Percentiles rank a stretch among this genome's conserved stretches.
phyloP scores from a whole-genome alignment of 208 protist genomes.

The Leishmania amazonensis region DNA sequence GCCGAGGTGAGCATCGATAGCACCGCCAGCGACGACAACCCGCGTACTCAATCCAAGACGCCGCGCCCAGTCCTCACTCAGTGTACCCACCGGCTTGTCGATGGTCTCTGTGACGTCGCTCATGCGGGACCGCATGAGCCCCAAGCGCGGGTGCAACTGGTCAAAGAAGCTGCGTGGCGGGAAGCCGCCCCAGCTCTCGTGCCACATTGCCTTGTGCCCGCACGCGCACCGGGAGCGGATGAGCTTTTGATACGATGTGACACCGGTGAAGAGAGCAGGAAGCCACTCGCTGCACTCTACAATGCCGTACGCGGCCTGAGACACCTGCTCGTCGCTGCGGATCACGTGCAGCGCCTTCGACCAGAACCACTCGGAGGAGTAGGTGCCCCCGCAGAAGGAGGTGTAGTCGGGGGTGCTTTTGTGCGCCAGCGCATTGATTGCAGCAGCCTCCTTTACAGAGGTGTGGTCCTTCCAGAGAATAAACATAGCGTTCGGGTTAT shows the following conservation, averaged over 20 bases:
- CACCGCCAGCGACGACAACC: conserved; percentile 55
- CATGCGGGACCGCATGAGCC: conserved; percentile 45
- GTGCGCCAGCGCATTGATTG: conserved; percentile 49
- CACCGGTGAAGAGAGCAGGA: conserved; percentile 52
- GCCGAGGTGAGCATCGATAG: conserved; percentile 60
- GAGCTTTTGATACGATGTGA: conserved; percentile 28
- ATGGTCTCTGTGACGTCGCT: conserved; percentile 35
- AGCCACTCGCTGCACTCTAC: conserved; percentile 66
- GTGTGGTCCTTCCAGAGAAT: conserved; percentile 75
- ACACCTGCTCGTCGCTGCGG: conserved; percentile 37
- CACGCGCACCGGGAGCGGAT: conserved; percentile 49
- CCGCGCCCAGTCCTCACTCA: conserved; percentile 42
- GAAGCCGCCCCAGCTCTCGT: conserved; percentile 58
- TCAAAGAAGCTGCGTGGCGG: conserved; percentile 52
- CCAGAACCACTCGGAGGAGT: conserved; percentile 72
- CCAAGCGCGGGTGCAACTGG: conserved; percentile 45
- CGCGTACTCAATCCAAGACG: conserved; percentile 37
- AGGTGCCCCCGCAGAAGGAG: conserved; percentile 55
- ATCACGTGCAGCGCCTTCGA: conserved; percentile 60
- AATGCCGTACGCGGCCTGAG: conserved; percentile 34
- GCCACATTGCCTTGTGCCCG: conserved; percentile 72
- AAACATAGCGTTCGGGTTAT: conserved; percentile 69
- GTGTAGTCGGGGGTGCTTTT: conserved; percentile 52
- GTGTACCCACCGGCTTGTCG: conserved; percentile 48
- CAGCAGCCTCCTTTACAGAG: conserved; percentile 48